A percentile compares a stretch with the other conserved stretches of the same genome.
Evolutionary conservation across 2,329 filamentous ascomycete genomes (phyloP).

Genomic region (Penicillium sp.): DNA sequence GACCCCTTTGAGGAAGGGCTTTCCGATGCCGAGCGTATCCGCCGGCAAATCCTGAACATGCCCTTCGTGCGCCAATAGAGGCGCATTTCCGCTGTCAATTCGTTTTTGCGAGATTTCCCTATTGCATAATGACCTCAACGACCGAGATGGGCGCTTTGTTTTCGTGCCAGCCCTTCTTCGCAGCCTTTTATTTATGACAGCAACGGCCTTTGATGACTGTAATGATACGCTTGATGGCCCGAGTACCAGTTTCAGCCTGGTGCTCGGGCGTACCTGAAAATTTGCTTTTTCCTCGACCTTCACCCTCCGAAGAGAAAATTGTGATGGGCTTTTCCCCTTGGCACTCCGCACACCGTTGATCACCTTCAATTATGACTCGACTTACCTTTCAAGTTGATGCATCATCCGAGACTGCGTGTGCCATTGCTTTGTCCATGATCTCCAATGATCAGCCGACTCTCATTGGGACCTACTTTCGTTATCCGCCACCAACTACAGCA

Average conservation of each 20-base stretch:
- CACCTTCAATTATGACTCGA: not conserved
- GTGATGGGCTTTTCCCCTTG: conserved; percentile 20
- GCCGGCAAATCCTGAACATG: conserved; percentile 40
- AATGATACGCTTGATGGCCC: conserved; percentile 26
- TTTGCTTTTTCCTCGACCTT: conserved; percentile 4
- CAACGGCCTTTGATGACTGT: conserved; percentile 35
- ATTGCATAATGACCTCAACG: conserved; percentile 33
- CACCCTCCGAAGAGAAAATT: conserved; percentile 22
- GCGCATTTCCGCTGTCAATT: conserved; percentile 17
- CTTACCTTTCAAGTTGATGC: not conserved
- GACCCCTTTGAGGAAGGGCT: conserved; percentile 36
- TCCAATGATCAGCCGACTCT: conserved; percentile 3
- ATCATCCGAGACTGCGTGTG: not conserved
- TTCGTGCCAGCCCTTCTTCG: conserved; percentile 12
- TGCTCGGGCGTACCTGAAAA: conserved; percentile 10
- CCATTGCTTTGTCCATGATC: not conserved
- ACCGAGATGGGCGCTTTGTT: conserved; percentile 13
- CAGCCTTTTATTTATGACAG: conserved; percentile 30
- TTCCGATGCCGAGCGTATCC: conserved; percentile 41
- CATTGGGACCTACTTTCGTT: conserved; percentile 15
- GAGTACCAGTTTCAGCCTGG: conserved; percentile 9
- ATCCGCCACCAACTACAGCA: conserved; percentile 1
- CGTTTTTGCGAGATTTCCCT: conserved; percentile 18
- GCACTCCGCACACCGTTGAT: not conserved
- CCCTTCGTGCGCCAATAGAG: conserved; percentile 30